Base-by-base conservation (phyloP, 345 rosid species). In the Lepidium aucheri region DNA sequence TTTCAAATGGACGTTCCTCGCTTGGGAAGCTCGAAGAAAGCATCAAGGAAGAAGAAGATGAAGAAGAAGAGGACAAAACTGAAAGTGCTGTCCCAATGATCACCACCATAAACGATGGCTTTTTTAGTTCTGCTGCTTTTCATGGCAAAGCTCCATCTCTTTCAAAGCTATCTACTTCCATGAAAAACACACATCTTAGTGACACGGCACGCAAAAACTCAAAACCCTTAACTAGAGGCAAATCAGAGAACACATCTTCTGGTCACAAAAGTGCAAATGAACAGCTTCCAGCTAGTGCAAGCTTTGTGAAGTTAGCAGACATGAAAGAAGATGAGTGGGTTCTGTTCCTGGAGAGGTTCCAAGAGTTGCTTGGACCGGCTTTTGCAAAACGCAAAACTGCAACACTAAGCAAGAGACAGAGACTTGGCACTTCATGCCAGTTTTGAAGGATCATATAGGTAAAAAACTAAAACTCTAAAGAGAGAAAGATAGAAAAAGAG, bases 361-460 rank as follows among this genome's bases (percentile, higher is more conserved):
- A 78, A 60, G 95, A 82, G 60, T 73, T 88, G 63, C 85, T 95
- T 53, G 33, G 54, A 35, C 91, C 90, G 7, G 97, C 91, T 55
- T 91, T 91, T 24, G 84, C 70, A 0, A 81, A 78, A 47, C 85
- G 96, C 24, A 89, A 89, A 78, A 83, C 86, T 1, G 79, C 81
- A 32, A 80, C 86, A 14, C 9, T 75, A 58, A 89, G 91, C 39
- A 91, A 82, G 85, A 88, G 81, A 76, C 97, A 86, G 91, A 89
- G 97, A 88, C 95, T 95, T 5, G 97, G 99, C 35, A 91, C 96
- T 46, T 95, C 97, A 4, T 95, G 99, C 86, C 95, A 89, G 91
- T 91, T 95, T 95, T 91, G 96, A 28, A 90, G 54, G 35, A 12
- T 7, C 5, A 20, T 73, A 73, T 60, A 57, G 52, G 67, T 53